These are phyloP conservation scores for Amaranthus hypochondriacus DNA, from an alignment of 148 eudicot genomes.

Conservation along the genomic window DNA sequence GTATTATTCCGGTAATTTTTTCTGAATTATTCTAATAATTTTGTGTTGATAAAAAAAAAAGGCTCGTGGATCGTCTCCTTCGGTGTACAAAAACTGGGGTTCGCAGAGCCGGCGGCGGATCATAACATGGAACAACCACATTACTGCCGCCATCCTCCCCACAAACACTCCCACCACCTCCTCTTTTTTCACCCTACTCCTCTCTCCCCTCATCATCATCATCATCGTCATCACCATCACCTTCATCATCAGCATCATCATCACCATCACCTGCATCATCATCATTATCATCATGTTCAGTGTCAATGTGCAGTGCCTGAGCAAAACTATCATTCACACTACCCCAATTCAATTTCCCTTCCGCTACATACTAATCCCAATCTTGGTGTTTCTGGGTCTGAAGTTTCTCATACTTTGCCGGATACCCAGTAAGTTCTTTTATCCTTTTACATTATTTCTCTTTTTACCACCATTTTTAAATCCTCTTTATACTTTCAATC, in stretches of 20 bases:
- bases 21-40: too few relatives aligned
- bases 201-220: constrained; percentile 14
- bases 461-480: not conserved
- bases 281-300: constrained; percentile 26
- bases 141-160: constrained; percentile 7
- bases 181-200: constrained; percentile 18
- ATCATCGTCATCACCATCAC: constrained; percentile 23
- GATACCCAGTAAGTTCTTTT: constrained; percentile 21
- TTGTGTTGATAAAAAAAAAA: too few relatives aligned
- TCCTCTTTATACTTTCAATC: not conserved
- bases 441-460: too few relatives aligned
- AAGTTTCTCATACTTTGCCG: constrained; percentile 12
- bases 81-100: too few relatives aligned
- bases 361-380: constrained; percentile 3
- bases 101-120: too few relatives aligned
- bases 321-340: constrained; percentile 11
- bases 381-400: not conserved
- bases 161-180: constrained; percentile 17
- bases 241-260: constrained; percentile 19
- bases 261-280: constrained; percentile 26
- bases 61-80: too few relatives aligned
- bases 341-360: constrained; percentile 9
- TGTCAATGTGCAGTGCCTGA: constrained; percentile 28
- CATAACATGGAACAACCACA: not conserved
- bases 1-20: too few relatives aligned